Percentiles rank a stretch among this genome's conserved stretches.
Conservation (phyloP, 306 rosid genomes). For the Hippophae gyantsensis region DNA sequence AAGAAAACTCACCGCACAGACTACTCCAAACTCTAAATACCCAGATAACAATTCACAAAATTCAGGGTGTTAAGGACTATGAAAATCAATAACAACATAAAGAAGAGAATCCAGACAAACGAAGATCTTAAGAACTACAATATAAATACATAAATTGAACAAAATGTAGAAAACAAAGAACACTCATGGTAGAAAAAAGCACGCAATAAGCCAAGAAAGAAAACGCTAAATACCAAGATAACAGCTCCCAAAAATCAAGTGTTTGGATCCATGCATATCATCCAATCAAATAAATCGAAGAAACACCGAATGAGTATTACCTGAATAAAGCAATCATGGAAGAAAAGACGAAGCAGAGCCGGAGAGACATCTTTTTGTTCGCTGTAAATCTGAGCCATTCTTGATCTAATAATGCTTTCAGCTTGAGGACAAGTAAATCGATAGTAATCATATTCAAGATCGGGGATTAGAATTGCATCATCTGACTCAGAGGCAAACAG, state of each 20-base stretch:
- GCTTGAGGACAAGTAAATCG: conserved; percentile 53
- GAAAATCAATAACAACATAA: no score
- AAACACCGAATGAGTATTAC: conserved; percentile 12
- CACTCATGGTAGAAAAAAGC: no score
- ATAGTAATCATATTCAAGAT: conserved; percentile 53
- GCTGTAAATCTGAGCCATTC: conserved; percentile 38
- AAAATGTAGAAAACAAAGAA: no score
- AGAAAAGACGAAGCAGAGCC: conserved; percentile 71
- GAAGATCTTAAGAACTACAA: no score
- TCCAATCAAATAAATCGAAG: background rate
- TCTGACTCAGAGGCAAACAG: no score
- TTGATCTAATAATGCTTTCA: conserved; percentile 38
- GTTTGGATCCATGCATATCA: background rate
- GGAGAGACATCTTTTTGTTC: conserved; percentile 42
- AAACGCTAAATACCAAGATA: background rate
- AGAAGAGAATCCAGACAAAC: no score
- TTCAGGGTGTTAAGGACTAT: no score
- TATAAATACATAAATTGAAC: no score
- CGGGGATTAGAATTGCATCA: background rate
- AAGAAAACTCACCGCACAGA: no score
- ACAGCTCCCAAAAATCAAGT: background rate
- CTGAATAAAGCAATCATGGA: conserved; percentile 83
- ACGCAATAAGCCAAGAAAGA: background rate
- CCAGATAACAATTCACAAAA: no score
- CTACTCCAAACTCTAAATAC: no score